Base-by-base conservation (phyloP, 2,329 filamentous ascomycete genomes). In the Microsporum canis region DNA sequence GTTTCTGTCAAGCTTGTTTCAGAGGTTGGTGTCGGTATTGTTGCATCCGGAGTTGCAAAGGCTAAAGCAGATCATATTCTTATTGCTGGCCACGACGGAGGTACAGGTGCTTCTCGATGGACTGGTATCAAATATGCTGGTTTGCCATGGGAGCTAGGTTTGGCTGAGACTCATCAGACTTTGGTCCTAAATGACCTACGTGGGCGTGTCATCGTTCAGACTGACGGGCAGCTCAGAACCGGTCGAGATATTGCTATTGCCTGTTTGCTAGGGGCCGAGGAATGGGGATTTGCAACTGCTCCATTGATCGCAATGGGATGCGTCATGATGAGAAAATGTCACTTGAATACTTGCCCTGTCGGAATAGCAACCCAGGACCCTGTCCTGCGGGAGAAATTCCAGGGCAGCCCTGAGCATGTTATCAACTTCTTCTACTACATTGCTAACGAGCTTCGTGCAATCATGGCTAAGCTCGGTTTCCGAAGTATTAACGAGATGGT, bases 361-460 rank as follows among this genome's bases (percentile, higher is more conserved):
- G 92, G 92, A 74, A 96, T 97, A 63, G 92, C 92, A 2, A 96
- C 91, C 0, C 92, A 97, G 72, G 91, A 96, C 69, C 91, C 91
- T n/a, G 88, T 92, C 72, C 82, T 97, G 1, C 85, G 92, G 63
- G 88, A 91, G 81, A 97, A 96, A 78, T 96, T 97, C 76, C 81
- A 86, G 67, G 92, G 92, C 64, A 91, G 89, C 0, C 91, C 92
- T 8, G 92, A 97, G 77, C 90, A 96, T 68, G 91, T 96, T 62
- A 96, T 97, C 76, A 97, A 96, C 82, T 96, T 96, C 81, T 96
- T 96, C 79, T 97, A 96, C 79, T 97, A 96, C 71, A 82, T 97
- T 59, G 88, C 92, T 67, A 97, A 97, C 71, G 92, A 97, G 78
- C 84, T 97, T 62, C 87, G 92, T 71, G 90, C 91, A 39, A 95